Percentiles rank a stretch among this genome's conserved stretches.
Evolutionary conservation across 2,329 filamentous ascomycete species (phyloP).

Genomic region (Cladosporium cucumerinum): DNA sequence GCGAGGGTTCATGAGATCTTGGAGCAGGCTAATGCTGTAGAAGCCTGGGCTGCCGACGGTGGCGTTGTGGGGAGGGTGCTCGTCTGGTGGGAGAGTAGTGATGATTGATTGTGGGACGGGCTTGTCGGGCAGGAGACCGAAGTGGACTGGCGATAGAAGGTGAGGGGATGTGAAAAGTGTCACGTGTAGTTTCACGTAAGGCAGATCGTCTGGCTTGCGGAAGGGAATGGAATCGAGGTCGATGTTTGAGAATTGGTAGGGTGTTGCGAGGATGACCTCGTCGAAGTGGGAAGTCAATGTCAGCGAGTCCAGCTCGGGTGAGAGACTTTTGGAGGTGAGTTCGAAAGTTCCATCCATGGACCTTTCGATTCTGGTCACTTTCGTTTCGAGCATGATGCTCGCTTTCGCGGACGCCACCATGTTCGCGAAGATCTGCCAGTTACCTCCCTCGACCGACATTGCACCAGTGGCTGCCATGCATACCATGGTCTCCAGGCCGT

Average conservation of each 20-base stretch:
- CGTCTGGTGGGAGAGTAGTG: slow-evolving; percentile 69
- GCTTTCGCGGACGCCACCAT: slow-evolving; percentile 69
- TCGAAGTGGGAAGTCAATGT: slow-evolving; percentile 38
- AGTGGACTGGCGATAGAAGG: slow-evolving; percentile 67
- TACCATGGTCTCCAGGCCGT: slow-evolving; percentile 86
- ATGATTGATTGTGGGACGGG: slow-evolving; percentile 71
- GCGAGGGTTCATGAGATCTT: slow-evolving; percentile 54
- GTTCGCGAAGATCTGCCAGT: slow-evolving; percentile 88
- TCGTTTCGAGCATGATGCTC: slow-evolving; percentile 61
- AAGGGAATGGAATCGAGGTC: slow-evolving; percentile 42
- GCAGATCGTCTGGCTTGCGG: slow-evolving; percentile 68
- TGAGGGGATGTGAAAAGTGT: slow-evolving; percentile 81
- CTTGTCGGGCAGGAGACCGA: slow-evolving; percentile 60
- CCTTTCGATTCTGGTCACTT: slow-evolving; percentile 58
- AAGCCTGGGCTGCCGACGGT: slow-evolving; percentile 73
- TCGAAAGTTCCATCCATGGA: not conserved
- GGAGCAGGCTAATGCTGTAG: slow-evolving; percentile 78
- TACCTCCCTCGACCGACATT: slow-evolving; percentile 74
- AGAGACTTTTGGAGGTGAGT: not conserved
- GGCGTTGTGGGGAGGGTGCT: slow-evolving; percentile 48
- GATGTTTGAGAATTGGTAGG: slow-evolving; percentile 77
- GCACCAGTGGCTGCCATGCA: slow-evolving; percentile 87
- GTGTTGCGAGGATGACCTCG: slow-evolving; percentile 72
- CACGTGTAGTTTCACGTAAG: slow-evolving; percentile 82
- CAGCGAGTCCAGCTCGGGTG: slow-evolving; percentile 1